phyloP scores from a whole-genome alignment of 1,284 basidiomycete genomes.

The Ganoderma meredithae region DNA sequence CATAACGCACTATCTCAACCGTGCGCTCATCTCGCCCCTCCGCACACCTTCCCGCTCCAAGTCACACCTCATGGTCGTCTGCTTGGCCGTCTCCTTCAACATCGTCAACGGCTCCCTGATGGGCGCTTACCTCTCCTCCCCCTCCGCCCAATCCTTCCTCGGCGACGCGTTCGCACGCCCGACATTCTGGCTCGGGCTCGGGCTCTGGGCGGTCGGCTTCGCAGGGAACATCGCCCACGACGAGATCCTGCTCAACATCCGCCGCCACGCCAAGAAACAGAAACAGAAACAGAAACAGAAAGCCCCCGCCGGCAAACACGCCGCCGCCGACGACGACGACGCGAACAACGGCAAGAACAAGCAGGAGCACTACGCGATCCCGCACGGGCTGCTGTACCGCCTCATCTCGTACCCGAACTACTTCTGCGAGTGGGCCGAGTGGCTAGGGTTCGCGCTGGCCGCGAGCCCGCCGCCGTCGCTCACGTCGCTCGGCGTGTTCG shows the following conservation, averaged over 20 bases:
- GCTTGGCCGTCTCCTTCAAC: slow-evolving; percentile 74
- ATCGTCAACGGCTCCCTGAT: slow-evolving; percentile 75
- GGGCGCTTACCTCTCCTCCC: slow-evolving; percentile 73
- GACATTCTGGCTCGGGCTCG: slow-evolving; percentile 69
- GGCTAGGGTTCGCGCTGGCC: slow-evolving; percentile 81
- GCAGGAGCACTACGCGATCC: slow-evolving; percentile 77
- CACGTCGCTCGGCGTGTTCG: slow-evolving; percentile 40
- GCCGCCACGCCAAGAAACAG: slow-evolving; percentile 51
- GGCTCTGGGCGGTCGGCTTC: slow-evolving; percentile 76
- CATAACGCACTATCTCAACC: slow-evolving; percentile 84
- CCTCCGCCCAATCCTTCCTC: slow-evolving; percentile 53
- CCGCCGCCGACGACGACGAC: slow-evolving; percentile 5
- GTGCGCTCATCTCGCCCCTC: slow-evolving; percentile 84
- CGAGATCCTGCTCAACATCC: slow-evolving; percentile 83
- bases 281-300: no score
- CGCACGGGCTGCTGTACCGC: slow-evolving; percentile 80
- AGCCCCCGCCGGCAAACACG: slow-evolving; percentile 3
- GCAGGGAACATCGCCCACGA: slow-evolving; percentile 88
- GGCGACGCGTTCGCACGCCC: slow-evolving; percentile 44
- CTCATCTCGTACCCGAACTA: slow-evolving; percentile 94
- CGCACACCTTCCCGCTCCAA: slow-evolving; percentile 84
- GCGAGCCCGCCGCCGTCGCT: slow-evolving; percentile 51
- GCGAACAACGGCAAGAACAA: slow-evolving; percentile 31
- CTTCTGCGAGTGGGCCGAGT: slow-evolving; percentile 91
- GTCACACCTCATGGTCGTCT: slow-evolving; percentile 72